Evolutionary conservation across 1,284 basidiomycete species (phyloP).

Genomic region (Leccinum cinnamomeum): DNA sequence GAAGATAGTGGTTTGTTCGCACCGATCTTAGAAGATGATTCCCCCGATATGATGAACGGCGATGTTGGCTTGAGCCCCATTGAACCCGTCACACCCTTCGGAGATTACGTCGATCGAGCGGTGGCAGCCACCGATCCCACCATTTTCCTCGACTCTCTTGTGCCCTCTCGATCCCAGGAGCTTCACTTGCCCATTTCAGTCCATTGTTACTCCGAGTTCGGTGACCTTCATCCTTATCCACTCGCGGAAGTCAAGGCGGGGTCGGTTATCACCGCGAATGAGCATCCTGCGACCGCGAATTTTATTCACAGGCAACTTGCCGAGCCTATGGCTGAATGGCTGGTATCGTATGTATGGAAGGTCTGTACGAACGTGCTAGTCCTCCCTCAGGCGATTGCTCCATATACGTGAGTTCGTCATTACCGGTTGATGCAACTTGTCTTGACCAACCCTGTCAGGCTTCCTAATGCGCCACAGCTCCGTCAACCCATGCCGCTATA

Average conservation of each 20-base stretch:
- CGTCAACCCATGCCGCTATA: slow-evolving; percentile 42
- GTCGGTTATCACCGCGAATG: slow-evolving; percentile 8
- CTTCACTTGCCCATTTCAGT: slow-evolving; percentile 23
- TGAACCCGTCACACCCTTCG: slow-evolving; percentile 72
- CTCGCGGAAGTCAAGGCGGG: slow-evolving; percentile 20
- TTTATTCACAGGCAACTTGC: slow-evolving; percentile 65
- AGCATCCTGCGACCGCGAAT: slow-evolving; percentile 49
- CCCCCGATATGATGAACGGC: slow-evolving; percentile 51
- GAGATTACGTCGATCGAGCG: slow-evolving; percentile 69
- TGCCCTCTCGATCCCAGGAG: slow-evolving; percentile 22
- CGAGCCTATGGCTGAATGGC: slow-evolving; percentile 75
- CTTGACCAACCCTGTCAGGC: slow-evolving; percentile 29
- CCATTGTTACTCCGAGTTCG: slow-evolving; percentile 22
- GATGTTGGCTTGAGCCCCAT: slow-evolving; percentile 65
- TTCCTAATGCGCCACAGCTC: slow-evolving; percentile 35
- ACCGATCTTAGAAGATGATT: slow-evolving; percentile 65
- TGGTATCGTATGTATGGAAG: slow-evolving; percentile 76
- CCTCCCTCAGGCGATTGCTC: slow-evolving; percentile 49
- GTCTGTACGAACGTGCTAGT: slow-evolving; percentile 66
- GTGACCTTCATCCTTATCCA: slow-evolving; percentile 17
- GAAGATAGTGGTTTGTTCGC: slow-evolving; percentile 54
- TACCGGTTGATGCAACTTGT: slow-evolving; percentile 1
- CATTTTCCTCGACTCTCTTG: slow-evolving; percentile 22
- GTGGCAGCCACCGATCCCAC: slow-evolving; percentile 46
- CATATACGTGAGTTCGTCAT: slow-evolving; percentile 44